These are phyloP conservation scores for Magnusiomyces suaveolens DNA, from an alignment of 1,139 yeast genomes.

Conservation along the genomic window DNA sequence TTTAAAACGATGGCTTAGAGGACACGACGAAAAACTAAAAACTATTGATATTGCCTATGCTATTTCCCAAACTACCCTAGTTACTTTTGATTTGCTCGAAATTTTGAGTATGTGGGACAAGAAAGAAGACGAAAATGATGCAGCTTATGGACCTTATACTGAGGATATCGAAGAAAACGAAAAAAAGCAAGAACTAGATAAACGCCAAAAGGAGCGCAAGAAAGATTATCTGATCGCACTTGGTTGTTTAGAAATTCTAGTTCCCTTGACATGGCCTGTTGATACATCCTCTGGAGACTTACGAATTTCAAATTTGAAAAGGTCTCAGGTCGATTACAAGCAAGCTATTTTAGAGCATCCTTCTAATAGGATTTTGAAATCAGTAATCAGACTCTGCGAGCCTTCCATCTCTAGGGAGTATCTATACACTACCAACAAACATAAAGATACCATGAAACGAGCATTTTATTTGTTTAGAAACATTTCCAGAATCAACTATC, in stretches of 20 bases:
- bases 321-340: conserved; percentile 64
- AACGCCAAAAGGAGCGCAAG: conserved; percentile 15
- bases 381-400: conserved; percentile 59
- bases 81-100: conserved; percentile 61
- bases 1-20: conserved; percentile 73
- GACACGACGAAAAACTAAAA: conserved; percentile 65
- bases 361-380: conserved; percentile 55
- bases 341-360: conserved; percentile 50
- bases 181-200: conserved; percentile 3
- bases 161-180: not conserved
- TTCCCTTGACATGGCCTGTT: conserved; percentile 79
- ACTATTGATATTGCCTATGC: conserved; percentile 80
- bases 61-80: conserved; percentile 70
- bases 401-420: conserved; percentile 49
- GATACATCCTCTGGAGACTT: conserved; percentile 45
- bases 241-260: conserved; percentile 68
- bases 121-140: conserved; percentile 24
- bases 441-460: conserved; percentile 61
- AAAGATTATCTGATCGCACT: conserved; percentile 52
- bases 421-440: conserved; percentile 55
- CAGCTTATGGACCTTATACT: conserved; percentile 11
- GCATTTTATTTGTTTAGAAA: conserved; percentile 70
- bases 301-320: conserved; percentile 50
- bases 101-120: conserved; percentile 66
- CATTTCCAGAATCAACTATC: conserved; percentile 64